Base-by-base conservation (phyloP, 805 yeast genomes). In the Wickerhamiella cacticola region DNA sequence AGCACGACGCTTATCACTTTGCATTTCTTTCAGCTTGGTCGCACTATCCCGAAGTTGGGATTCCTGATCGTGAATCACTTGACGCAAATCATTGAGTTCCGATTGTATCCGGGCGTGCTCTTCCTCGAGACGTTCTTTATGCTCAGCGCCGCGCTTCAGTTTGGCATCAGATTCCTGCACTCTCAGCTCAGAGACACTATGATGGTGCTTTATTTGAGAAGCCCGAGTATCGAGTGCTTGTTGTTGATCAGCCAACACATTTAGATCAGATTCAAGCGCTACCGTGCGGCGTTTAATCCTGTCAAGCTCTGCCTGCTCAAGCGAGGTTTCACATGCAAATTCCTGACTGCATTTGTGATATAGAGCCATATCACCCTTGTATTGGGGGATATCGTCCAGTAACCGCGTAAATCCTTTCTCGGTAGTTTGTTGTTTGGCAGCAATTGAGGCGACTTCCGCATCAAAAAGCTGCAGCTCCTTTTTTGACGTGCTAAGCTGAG, bases 1-100 rank as follows among this genome's bases (percentile, higher is more conserved):
- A 0, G 87, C 70, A 56, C 84, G 96, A 54, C 89, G 75, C 61
- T 79, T 82, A 50, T 72, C 76, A 1, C 95, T 87, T 45, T 77
- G 78, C 31, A 84, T 64, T 47, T 83, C 94, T 51, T 82, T 82
- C 41, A 89, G 66, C 55, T 73, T 73, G 1, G 73, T 54, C 24
- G 82, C 66, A 1, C 78, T 70, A 26, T 76, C 80, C 53, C 78
- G 73, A 50, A 88, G 66, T 55, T 76, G 74, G 6, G 78, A 67
- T 52, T 79, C 81, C 31, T 69, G 67, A 56, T 80, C 18, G 24
- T 16, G 15, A 15, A 25, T 35, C 5, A n/a, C 7, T 13, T 19
- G 13, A 9, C 22, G 31, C 16, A 48, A 16, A n/a, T 47, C 50
- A 16, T 49, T 48, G 29, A 55, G 55, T 41, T 60, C 61, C 33